Percentiles rank a stretch among this genome's conserved stretches.
phyloP scores from a whole-genome alignment of 1,284 basidiomycete species.

The Puccinia triticina region DNA sequence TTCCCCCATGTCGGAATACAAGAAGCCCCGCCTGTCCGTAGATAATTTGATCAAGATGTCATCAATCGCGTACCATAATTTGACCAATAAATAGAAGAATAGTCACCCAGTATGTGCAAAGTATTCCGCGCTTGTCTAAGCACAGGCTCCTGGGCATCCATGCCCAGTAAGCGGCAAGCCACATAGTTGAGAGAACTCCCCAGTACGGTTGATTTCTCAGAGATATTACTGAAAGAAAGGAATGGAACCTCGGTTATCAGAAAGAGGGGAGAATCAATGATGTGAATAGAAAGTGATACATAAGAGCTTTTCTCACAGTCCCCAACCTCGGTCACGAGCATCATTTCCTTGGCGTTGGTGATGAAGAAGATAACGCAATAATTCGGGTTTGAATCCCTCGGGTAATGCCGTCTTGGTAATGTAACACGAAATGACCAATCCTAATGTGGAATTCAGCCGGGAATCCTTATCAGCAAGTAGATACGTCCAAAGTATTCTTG shows the following conservation, averaged over 20 bases:
- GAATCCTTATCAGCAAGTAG: neutral
- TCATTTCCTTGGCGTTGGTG: constrained; percentile 63
- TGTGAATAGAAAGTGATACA: too few species aligned
- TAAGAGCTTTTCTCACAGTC: constrained; percentile 71
- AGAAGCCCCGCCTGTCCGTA: constrained; percentile 73
- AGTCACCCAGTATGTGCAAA: constrained; percentile 74
- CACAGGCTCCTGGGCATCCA: constrained; percentile 77
- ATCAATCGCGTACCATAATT: neutral
- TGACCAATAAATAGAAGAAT: too few species aligned
- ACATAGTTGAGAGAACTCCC: constrained; percentile 93
- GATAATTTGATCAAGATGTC: neutral
- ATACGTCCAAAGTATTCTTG: neutral
- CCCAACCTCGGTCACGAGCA: constrained; percentile 85
- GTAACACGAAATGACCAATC: constrained; percentile 38
- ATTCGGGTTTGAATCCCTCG: constrained; percentile 27
- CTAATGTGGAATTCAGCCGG: neutral
- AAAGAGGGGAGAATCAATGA: neutral
- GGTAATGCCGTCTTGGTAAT: constrained; percentile 35
- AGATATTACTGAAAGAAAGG: constrained; percentile 72
- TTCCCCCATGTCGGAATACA: constrained; percentile 92
- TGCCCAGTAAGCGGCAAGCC: constrained; percentile 80
- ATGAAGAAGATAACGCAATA: constrained; percentile 67
- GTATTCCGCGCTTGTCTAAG: constrained; percentile 74
- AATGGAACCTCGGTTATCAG: neutral
- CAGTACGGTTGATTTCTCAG: constrained; percentile 88